Evolutionary conservation across 202 grass and related monocot species (phyloP).

Genomic region (Brachypodium distachyon): DNA sequence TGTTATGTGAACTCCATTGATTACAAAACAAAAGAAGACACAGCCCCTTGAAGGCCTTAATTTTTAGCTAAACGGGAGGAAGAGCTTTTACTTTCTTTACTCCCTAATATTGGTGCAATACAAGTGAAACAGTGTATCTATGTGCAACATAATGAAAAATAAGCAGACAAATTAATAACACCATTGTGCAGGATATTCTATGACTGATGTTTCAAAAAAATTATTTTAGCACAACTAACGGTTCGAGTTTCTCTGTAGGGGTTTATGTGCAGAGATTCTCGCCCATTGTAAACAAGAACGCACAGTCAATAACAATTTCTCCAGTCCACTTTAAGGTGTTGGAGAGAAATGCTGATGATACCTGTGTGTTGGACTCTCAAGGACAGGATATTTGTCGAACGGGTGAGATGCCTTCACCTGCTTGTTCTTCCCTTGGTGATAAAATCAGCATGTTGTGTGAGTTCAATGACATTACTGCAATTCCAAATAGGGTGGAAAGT

Average conservation of each 20-base stretch:
- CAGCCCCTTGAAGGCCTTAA: neutral
- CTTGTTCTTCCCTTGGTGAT: neutral
- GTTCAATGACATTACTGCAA: slow-evolving; percentile 21
- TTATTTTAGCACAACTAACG: neutral
- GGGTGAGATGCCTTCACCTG: neutral
- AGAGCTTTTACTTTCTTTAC: neutral
- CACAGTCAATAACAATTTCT: slow-evolving; percentile 38
- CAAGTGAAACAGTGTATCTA: neutral
- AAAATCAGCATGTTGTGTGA: neutral
- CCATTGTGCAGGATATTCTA: neutral
- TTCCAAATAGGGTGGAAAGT: neutral
- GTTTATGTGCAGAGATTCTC: slow-evolving; percentile 52
- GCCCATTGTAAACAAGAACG: slow-evolving; percentile 33
- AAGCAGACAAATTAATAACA: neutral
- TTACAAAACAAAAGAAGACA: neutral
- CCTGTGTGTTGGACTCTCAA: slow-evolving; percentile 23
- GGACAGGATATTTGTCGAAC: slow-evolving; percentile 13
- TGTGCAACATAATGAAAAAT: neutral
- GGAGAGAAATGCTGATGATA: slow-evolving; percentile 27
- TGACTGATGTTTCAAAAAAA: neutral
- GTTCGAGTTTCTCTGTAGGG: slow-evolving; percentile 32
- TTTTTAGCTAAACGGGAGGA: neutral
- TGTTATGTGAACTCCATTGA: neutral
- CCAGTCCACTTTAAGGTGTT: slow-evolving; percentile 47
- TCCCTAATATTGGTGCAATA: neutral